These are phyloP conservation scores for Xylaria sp. DNA, from an alignment of 2,329 filamentous ascomycete genomes.

Conservation along the genomic window DNA sequence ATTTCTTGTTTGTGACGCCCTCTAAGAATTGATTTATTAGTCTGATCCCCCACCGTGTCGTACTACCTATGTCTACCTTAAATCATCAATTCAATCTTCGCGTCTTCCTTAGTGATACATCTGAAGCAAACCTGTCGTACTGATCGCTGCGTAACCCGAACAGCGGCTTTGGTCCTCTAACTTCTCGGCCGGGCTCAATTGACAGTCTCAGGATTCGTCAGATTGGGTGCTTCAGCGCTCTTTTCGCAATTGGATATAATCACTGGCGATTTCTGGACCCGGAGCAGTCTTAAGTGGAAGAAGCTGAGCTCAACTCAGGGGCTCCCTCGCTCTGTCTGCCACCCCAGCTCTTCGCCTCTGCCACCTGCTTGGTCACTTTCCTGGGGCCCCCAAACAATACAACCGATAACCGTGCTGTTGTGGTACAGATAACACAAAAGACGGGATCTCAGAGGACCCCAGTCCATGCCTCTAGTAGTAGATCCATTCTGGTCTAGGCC, in stretches of 20 bases:
- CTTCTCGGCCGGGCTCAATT: neutral
- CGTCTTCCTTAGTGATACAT: neutral
- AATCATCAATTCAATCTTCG: neutral
- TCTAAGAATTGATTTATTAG: neutral
- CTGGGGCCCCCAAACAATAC: conserved; percentile 1
- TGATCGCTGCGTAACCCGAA: neutral
- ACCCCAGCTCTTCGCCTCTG: neutral
- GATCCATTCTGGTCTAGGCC: conserved; percentile 23
- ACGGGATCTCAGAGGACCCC: neutral
- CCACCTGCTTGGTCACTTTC: neutral
- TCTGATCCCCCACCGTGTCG: neutral
- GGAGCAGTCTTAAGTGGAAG: neutral
- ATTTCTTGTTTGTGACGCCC: neutral
- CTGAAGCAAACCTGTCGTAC: conserved; percentile 2
- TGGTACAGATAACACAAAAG: conserved; percentile 1
- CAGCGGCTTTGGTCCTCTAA: neutral
- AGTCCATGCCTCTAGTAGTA: neutral
- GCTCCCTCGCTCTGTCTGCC: neutral
- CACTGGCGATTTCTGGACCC: neutral
- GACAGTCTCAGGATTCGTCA: neutral
- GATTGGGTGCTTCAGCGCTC: neutral
- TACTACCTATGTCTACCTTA: neutral
- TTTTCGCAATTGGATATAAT: neutral
- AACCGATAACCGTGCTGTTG: neutral
- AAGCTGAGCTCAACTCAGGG: neutral